phyloP scores from a whole-genome alignment of 768 basidiomycete species.

The Boletus rubescentipes region DNA sequence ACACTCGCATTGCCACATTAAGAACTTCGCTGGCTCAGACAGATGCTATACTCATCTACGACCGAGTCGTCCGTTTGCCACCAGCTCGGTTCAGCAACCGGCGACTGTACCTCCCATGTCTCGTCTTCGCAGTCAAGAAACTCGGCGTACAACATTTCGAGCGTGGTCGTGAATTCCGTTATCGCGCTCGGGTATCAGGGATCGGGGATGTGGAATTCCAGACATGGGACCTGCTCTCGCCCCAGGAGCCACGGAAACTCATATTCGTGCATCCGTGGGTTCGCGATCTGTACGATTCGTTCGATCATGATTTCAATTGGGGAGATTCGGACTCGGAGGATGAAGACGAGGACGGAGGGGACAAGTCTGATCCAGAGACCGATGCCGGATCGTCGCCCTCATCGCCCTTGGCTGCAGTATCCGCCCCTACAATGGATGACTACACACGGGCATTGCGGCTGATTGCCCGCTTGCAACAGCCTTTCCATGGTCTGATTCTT shows the following conservation, averaged over 20 bases:
- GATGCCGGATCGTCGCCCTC: too few species aligned
- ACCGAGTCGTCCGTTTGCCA: background rate
- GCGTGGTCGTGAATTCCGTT: too few species aligned
- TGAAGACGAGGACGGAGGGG: too few species aligned
- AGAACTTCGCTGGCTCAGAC: background rate
- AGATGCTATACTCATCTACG: background rate
- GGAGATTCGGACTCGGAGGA: background rate
- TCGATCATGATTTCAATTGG: background rate
- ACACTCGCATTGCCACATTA: background rate
- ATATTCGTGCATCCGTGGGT: conserved; percentile 9
- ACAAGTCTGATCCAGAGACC: background rate
- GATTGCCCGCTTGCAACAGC: conserved; percentile 3
- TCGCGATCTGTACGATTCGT: background rate
- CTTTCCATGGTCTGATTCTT: conserved; percentile 1
- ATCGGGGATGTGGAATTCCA: too few species aligned
- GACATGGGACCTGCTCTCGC: background rate
- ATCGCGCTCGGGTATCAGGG: too few species aligned
- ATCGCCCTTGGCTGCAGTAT: background rate
- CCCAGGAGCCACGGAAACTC: background rate
- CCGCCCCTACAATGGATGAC: background rate
- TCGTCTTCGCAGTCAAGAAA: background rate
- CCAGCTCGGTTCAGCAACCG: background rate
- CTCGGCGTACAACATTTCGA: background rate
- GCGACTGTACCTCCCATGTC: background rate
- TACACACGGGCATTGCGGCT: background rate